Evolutionary conservation across 164 flowering plant genomes (phyloP), one percentile per base, ranked within the genome.

Genomic region (Protea cynaroides): DNA sequence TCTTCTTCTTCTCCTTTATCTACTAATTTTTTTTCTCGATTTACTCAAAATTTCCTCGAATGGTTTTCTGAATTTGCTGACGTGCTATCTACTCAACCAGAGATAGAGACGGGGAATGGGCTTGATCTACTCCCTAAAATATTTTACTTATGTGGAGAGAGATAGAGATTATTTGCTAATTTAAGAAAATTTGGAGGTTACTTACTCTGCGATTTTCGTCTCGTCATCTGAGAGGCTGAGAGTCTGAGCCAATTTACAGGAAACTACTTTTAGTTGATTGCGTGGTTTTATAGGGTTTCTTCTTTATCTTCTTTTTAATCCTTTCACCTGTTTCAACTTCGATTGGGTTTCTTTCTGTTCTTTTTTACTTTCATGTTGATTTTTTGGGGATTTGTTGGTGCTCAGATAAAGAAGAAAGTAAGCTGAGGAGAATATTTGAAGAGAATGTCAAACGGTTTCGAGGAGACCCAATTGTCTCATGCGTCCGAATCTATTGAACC

Each of bases 401-500:
- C 18, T 59, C 40, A 49, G 53, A 22, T 52, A n/a, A 29, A 54
- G 59, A 38, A 47, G 25, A 22, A 22, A 8, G 15, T 1, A 6
- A 24, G 8, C 18, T 19, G 50, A 22, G 18, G 29, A 51, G 10
- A 46, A n/a, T n/a, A 24, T 13, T 21, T 9, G 53, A 24, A 66
- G 68, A 67, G 11, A 69, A 69, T 69, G 78, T 72, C 65, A 55
- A 25, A 21, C 14, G 52, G 40, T 46, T 37, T 49, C 43, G 63
- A 59, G 51, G 63, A 59, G 51, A 9, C 52, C 38, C 70, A 59
- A 14, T 22, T 24, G 8, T 43, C 44, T 7, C 25, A 22, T 17
- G 61, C 25, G 6, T 24, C 40, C 0, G 52, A 51, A 38, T 43
- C 58, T 43, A 21, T 49, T 6, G 25, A 59, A 56, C 38, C 68